These are phyloP conservation scores for Comarum palustre DNA, from an alignment of 306 rosid species.

Conservation along the genomic window DNA sequence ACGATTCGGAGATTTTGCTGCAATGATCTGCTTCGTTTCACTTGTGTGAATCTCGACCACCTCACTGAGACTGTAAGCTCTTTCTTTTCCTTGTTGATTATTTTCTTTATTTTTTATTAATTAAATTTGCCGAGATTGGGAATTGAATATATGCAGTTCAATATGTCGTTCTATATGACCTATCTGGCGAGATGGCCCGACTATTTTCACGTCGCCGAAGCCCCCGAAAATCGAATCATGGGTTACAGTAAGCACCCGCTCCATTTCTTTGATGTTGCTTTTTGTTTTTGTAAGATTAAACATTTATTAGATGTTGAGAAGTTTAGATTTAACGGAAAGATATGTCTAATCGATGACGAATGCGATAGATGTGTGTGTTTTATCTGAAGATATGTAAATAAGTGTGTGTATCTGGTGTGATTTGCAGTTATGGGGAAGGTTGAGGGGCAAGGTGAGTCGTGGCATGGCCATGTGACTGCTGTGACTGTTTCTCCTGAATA, in stretches of 20 bases:
- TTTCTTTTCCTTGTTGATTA: no score
- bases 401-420: not conserved
- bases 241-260: conserved; percentile 71
- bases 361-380: not conserved
- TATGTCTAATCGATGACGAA: not conserved
- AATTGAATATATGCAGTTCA: conserved; percentile 50
- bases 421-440: conserved; percentile 96
- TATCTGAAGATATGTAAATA: not conserved
- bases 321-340: not conserved
- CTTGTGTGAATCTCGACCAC: conserved; percentile 84
- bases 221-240: conserved; percentile 76
- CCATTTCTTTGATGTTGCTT: not conserved
- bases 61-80: conserved; percentile 84
- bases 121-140: not conserved
- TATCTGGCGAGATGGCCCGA: conserved; percentile 98
- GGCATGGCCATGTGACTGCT: conserved; percentile 99
- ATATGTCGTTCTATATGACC: conserved; percentile 98
- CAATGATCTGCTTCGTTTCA: conserved; percentile 89
- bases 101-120: not conserved
- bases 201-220: conserved; percentile 89
- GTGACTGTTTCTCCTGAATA: conserved; percentile 89
- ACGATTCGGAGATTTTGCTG: conserved; percentile 93
- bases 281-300: not conserved
- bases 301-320: not conserved
- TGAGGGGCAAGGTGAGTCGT: conserved; percentile 98